Percentiles rank a stretch among this genome's conserved stretches.
Conservation (phyloP, 2,329 filamentous ascomycete species). For the Penicillium frequentans region DNA sequence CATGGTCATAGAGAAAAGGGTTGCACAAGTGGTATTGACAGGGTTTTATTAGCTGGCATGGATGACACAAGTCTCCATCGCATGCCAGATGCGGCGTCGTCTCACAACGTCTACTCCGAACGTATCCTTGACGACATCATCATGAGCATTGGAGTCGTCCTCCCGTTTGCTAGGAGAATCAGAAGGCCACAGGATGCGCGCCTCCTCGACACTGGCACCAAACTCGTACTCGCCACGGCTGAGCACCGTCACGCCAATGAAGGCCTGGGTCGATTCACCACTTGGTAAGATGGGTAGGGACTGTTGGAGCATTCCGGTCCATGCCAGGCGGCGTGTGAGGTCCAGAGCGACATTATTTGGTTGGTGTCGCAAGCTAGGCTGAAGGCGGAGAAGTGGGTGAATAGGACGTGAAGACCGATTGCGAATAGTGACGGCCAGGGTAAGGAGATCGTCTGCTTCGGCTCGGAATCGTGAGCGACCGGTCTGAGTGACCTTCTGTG, state of each 20-base stretch:
- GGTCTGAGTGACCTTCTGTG: constrained; percentile 36
- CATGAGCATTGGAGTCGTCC: constrained; percentile 18
- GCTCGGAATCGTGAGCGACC: constrained; percentile 50
- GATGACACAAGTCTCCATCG: constrained; percentile 47
- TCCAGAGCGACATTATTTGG: constrained; percentile 73
- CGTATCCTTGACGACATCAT: constrained; percentile 37
- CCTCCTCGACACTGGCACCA: constrained; percentile 77
- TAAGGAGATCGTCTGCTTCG: constrained; percentile 64
- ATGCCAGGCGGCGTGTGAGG: constrained; percentile 76
- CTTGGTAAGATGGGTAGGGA: constrained; percentile 64
- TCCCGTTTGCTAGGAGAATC: constrained; percentile 11
- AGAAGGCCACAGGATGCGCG: constrained; percentile 49
- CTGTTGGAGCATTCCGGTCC: constrained; percentile 82
- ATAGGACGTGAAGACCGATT: constrained; percentile 72
- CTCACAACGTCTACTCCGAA: constrained; percentile 41
- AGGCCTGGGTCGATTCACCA: constrained; percentile 59
- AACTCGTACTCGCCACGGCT: constrained; percentile 83
- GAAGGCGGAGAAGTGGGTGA: constrained; percentile 70
- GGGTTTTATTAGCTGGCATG: constrained; percentile 31
- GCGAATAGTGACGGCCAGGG: constrained; percentile 67
- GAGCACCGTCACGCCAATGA: constrained; percentile 71
- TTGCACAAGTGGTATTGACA: background rate
- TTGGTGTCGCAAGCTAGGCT: constrained; percentile 74
- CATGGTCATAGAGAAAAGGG: constrained; percentile 1
- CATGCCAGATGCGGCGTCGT: constrained; percentile 46